Base-by-base conservation (phyloP, 495 filamentous ascomycete species). In the Penicillium roqueforti region DNA sequence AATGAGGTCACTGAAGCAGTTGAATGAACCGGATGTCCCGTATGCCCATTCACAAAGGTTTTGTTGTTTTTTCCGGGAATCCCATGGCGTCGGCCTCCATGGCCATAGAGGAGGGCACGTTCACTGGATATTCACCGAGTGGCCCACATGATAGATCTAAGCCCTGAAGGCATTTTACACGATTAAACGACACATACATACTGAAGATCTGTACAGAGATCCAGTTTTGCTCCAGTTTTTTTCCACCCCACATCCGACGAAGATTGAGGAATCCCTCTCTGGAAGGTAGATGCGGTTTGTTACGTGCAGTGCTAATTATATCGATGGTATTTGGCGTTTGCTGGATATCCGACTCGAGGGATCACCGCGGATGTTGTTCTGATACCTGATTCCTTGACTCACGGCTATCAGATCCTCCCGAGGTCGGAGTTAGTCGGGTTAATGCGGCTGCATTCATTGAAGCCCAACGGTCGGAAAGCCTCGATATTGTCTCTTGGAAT, bases 251-350 rank as follows among this genome's bases (percentile, higher is more conserved):
- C 63, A 58, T 47, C 5, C 8, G 10, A 22, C 26, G 25, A 11
- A 55, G 56, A 32, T 49, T 38, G 44, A 41, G 51, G 28, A 36
- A 58, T 63, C 63, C 60, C 45, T 45, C 49, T 58, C 19, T 22
- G 57, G 63, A 51, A 66, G 52, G 63, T 66, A 31, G 48, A 66
- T 48, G 54, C 63, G 63, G 52, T 4, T 19, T 20, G 3, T 19
- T 25, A 40, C 26, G 34, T 37, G 38, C n/a, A 47, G 31, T 41
- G 37, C 36, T 22, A 29, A 16, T 41, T 13, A 53, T 54, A 53
- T 58, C 54, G 60, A 53, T 20, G 44, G 37, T 32, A 22, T 44
- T 36, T 29, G 32, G 38, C 10, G 32, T 58, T 45, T 10, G 14
- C 39, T 29, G 5, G 18, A 40, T 40, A 19, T 40, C 28, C 10